Conservation (phyloP, 768 basidiomycete genomes). For the Podaxis sp. region DNA sequence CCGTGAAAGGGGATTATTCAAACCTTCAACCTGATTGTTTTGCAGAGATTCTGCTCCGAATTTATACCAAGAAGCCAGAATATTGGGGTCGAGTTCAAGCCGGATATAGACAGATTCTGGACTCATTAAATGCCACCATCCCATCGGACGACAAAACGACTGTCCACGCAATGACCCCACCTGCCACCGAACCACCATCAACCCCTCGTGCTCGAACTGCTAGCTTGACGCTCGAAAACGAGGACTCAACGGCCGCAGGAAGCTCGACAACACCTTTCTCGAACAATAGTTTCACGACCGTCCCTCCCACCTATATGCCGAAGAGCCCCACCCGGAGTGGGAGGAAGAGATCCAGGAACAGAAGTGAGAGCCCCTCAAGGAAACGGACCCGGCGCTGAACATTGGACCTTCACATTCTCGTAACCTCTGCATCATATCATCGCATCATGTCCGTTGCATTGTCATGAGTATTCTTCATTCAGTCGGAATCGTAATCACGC, state of each 20-base stretch:
- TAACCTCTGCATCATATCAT: no score
- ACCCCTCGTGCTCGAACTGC: slow-evolving; percentile 35
- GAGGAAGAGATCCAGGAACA: slow-evolving; percentile 4
- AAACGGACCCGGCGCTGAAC: slow-evolving; percentile 2
- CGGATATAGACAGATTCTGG: slow-evolving; percentile 54
- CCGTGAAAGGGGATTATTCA: slow-evolving; percentile 60
- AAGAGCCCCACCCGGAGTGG: slow-evolving; percentile 6
- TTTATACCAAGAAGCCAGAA: slow-evolving; percentile 65
- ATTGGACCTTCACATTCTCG: no score
- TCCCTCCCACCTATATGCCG: slow-evolving; percentile 27
- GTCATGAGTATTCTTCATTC: no score
- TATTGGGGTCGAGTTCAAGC: slow-evolving; percentile 66
- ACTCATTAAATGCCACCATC: slow-evolving; percentile 2
- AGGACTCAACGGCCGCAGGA: neutral
- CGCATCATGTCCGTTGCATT: no score
- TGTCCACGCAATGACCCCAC: slow-evolving; percentile 28
- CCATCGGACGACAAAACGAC: neutral
- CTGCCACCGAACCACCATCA: slow-evolving; percentile 35
- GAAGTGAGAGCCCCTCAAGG: slow-evolving; percentile 7
- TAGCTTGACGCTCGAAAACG: slow-evolving; percentile 17
- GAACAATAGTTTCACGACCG: slow-evolving; percentile 49
- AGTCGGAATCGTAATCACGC: no score
- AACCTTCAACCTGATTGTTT: slow-evolving; percentile 63
- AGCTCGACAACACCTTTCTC: slow-evolving; percentile 27
- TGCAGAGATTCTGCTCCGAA: slow-evolving; percentile 65